Evolutionary conservation across 1,284 basidiomycete genomes (phyloP).

Genomic region (Earliella scabrosa): DNA sequence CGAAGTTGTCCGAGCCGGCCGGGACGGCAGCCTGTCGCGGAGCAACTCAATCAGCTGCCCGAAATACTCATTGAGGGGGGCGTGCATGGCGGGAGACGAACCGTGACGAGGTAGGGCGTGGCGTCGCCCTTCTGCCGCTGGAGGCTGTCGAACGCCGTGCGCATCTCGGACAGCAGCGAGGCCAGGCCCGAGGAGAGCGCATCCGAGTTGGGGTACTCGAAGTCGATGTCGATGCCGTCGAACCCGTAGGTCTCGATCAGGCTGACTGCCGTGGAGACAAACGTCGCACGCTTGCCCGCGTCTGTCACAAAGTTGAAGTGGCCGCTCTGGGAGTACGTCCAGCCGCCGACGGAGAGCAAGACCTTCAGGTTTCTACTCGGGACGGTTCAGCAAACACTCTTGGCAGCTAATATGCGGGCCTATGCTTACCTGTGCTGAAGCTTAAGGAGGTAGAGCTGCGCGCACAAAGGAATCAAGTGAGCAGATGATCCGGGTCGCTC

Average conservation of each 20-base stretch:
- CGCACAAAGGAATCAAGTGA: neutral
- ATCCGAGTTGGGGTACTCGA: conserved; percentile 60
- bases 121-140: conserved; percentile 60
- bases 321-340: conserved; percentile 70
- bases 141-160: conserved; percentile 57
- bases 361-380: conserved; percentile 72
- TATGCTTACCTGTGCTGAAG: conserved; percentile 56
- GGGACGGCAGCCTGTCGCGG: conserved; percentile 45
- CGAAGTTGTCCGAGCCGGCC: conserved; percentile 73
- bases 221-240: conserved; percentile 83
- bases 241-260: conserved; percentile 88
- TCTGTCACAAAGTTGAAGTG: conserved; percentile 69
- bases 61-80: neutral
- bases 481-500: neutral
- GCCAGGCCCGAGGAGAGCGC: conserved; percentile 63
- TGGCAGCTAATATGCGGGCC: neutral
- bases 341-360: conserved; percentile 78
- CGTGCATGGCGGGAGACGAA: conserved; percentile 20
- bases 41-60: neutral
- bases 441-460: conserved; percentile 68
- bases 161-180: conserved; percentile 58
- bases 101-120: conserved; percentile 62
- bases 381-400: neutral
- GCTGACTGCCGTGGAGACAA: conserved; percentile 73
- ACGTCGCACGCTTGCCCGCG: conserved; percentile 61